phyloP scores from a whole-genome alignment of 768 basidiomycete species.

The Boletus tomentosulus region DNA sequence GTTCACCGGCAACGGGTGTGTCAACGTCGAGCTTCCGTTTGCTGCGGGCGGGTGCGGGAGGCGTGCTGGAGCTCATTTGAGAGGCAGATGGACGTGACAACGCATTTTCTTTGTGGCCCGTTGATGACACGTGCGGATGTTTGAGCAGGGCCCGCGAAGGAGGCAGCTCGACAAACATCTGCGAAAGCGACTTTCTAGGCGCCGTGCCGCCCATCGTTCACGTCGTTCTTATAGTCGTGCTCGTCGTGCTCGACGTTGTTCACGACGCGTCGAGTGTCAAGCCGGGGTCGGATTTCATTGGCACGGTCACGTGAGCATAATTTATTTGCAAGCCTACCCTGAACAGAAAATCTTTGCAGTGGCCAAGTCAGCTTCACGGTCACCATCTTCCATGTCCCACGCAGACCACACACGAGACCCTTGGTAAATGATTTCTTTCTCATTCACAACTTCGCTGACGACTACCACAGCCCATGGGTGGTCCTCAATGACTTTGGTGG shows the following conservation, averaged over 20 bases:
- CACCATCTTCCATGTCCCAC: slow-evolving; percentile 57
- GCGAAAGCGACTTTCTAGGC: slow-evolving; percentile 32
- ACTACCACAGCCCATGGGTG: slow-evolving; percentile 80
- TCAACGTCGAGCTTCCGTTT: slow-evolving; percentile 50
- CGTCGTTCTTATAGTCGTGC: slow-evolving; percentile 1
- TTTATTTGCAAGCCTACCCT: slow-evolving; percentile 27
- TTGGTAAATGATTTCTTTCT: slow-evolving; percentile 50
- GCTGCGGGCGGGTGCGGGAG: slow-evolving; percentile 26
- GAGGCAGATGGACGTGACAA: slow-evolving; percentile 34
- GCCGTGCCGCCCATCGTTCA: slow-evolving; percentile 19
- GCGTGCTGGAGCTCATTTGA: slow-evolving; percentile 31
- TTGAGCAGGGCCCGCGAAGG: slow-evolving; percentile 24
- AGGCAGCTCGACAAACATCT: slow-evolving; percentile 60
- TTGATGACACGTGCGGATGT: slow-evolving; percentile 27
- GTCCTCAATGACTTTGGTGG: slow-evolving; percentile 98
- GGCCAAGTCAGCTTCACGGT: neutral
- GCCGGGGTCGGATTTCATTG: slow-evolving; percentile 11
- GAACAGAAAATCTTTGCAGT: slow-evolving; percentile 22
- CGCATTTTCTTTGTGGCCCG: slow-evolving; percentile 44
- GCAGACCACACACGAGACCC: slow-evolving; percentile 94
- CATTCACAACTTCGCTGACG: slow-evolving; percentile 1
- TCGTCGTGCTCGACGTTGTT: slow-evolving; percentile 16
- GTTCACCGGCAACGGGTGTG: slow-evolving; percentile 12
- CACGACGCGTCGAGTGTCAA: slow-evolving; percentile 20
- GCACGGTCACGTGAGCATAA: slow-evolving; percentile 30